Evolutionary conservation across 768 basidiomycete genomes (phyloP), one percentile per base, ranked within the genome.

Genomic region (Mycena venus): DNA sequence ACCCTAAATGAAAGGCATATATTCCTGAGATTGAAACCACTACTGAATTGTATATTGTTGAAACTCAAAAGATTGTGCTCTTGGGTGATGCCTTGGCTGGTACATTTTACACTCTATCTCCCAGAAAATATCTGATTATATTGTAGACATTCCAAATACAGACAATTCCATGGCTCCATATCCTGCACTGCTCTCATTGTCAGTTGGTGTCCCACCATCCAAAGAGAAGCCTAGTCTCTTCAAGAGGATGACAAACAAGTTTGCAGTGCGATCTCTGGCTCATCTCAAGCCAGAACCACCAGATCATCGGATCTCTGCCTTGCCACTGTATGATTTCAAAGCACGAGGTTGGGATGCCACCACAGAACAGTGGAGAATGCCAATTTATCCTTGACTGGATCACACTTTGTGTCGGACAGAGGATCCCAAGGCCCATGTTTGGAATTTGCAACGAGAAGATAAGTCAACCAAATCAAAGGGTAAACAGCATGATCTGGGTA

Each of bases 261-360:
- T 36, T n/a, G n/a, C 47, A 17, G 2, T 60, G 8, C 32, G 34
- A 7, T 58, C 32, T 38, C 38, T 36, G 58, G 23, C n/a, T 60
- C 58, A n/a, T 12, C 58, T 23, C 25, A 40, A 40, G 8, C 7
- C 31, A 17, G 34, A 42, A 29, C 1, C 32, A 2, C 38, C 14
- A 42, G 25, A 6, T 4, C 15, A 23, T 17, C 32, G 23, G 15
- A 40, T 61, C 10, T 5, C 60, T 27, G 21, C 12, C 4, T 17
- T 42, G 15, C 60, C 60, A 42, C n/a, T 61, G 2, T 27, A 61
- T 25, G 60, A 61, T 9, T 10, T 61, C 38, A 61, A 27, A 36
- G 60, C 60, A 15, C 60, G 60, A 15, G 60, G 60, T 10, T 61
- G 60, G 60, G 40, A 61, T 61, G 60, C 25, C 29, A 61, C 60